phyloP scores from a whole-genome alignment of 306 rosid species.

The Castanea mollissima region DNA sequence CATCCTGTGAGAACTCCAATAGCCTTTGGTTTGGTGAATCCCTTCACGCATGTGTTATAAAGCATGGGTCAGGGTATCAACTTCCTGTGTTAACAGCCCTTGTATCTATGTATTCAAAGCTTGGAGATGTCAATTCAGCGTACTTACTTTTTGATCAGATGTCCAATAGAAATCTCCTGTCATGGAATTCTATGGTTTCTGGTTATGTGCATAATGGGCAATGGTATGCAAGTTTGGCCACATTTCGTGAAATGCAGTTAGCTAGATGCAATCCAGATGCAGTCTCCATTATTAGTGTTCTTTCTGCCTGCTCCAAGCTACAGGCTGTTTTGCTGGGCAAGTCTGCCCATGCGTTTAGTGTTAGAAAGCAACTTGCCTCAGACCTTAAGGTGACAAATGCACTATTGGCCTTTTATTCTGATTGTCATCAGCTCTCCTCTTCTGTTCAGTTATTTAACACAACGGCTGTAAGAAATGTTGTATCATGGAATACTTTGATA shows the following conservation, averaged over 20 bases:
- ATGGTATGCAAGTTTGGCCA: conserved; percentile 26
- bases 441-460: conserved; percentile 8
- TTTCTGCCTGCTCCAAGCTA: conserved; percentile 39
- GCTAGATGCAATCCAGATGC: conserved; percentile 24
- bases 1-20: conserved; percentile 26
- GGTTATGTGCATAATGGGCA: conserved; percentile 25
- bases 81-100: conserved; percentile 25
- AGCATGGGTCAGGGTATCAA: conserved; percentile 30
- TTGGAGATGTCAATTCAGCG: conserved; percentile 19
- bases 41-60: conserved; percentile 32
- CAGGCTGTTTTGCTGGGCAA: conserved; percentile 24
- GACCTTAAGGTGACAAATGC: conserved; percentile 30
- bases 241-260: conserved; percentile 25
- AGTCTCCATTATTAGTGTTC: conserved; percentile 24
- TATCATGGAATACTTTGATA: conserved; percentile 39
- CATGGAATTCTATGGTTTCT: conserved; percentile 40
- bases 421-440: conserved; percentile 10
- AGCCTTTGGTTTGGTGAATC: conserved; percentile 25
- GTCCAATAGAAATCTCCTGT: conserved; percentile 11
- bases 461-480: conserved; percentile 10
- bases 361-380: conserved; percentile 22
- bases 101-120: conserved; percentile 36
- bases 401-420: conserved; percentile 31
- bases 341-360: conserved; percentile 31
- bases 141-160: conserved; percentile 16